These are phyloP conservation scores for Alnus glutinosa DNA, from an alignment of 306 rosid genomes.

Conservation along the genomic window DNA sequence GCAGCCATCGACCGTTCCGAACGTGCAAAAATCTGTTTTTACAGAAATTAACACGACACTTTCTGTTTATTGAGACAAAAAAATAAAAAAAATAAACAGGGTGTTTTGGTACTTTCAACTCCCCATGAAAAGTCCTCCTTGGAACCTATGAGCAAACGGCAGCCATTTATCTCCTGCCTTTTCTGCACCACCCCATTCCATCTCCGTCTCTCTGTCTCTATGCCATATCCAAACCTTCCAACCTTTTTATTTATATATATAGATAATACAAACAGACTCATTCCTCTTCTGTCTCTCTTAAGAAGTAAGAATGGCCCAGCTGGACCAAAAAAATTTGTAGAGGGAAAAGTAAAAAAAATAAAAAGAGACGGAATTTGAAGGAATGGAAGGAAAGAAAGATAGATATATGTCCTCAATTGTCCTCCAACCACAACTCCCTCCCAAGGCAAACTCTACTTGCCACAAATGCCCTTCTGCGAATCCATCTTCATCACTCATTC, in stretches of 20 bases:
- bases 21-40: no score
- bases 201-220: neutral
- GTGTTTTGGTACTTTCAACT: conserved; percentile 4
- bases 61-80: no score
- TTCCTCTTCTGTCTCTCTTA: conserved; percentile 1
- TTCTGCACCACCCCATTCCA: conserved; percentile 17
- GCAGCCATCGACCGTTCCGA: no score
- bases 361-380: conserved; percentile 27
- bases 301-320: conserved; percentile 29
- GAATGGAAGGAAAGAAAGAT: conserved; percentile 26
- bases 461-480: conserved; percentile 46
- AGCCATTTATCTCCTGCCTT: conserved; percentile 31
- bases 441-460: conserved; percentile 25
- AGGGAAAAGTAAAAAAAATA: neutral
- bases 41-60: no score
- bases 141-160: neutral
- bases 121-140: neutral
- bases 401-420: conserved; percentile 31
- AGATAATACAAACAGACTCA: neutral
- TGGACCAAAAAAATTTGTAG: conserved; percentile 29
- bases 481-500: conserved; percentile 32
- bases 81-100: neutral
- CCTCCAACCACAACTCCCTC: conserved; percentile 39
- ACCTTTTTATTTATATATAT: neutral
- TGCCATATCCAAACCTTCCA: conserved; percentile 15